Evolutionary conservation across 2,329 filamentous ascomycete species (phyloP).

Genomic region (Purpureocillium lavendulum): DNA sequence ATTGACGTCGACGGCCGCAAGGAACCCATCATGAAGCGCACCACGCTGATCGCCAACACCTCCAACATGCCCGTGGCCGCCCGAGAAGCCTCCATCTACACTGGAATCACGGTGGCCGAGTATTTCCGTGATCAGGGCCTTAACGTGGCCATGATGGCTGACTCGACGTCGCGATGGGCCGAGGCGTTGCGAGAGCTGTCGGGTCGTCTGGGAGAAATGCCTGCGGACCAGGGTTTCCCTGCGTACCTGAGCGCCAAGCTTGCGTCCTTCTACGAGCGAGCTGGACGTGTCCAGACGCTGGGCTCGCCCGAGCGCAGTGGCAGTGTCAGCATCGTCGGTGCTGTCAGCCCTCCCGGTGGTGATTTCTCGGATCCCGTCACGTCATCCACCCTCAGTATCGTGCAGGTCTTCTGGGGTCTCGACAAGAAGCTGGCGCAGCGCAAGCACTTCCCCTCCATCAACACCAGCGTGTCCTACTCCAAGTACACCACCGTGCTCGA

Average conservation of each 20-base stretch:
- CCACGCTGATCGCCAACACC: conserved; percentile 95
- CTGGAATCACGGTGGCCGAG: conserved; percentile 86
- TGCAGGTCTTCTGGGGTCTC: conserved; percentile 99
- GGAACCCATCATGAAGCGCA: conserved; percentile 99
- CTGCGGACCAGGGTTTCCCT: conserved; percentile 98
- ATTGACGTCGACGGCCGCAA: conserved; percentile 91
- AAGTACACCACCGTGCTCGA: conserved; percentile 89
- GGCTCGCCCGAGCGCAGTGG: conserved; percentile 84
- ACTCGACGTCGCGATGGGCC: conserved; percentile 96
- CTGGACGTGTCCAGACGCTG: conserved; percentile 75
- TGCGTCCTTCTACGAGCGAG: conserved; percentile 98
- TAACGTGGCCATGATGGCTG: conserved; percentile 99
- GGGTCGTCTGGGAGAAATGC: conserved; percentile 98
- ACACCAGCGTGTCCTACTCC: conserved; percentile 89
- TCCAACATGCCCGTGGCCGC: conserved; percentile 99
- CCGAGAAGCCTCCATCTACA: conserved; percentile 98
- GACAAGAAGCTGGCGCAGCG: conserved; percentile 99
- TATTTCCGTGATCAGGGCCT: conserved; percentile 98
- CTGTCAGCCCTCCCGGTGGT: conserved; percentile 93
- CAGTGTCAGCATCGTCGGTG: conserved; percentile 95
- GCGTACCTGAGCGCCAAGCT: conserved; percentile 95
- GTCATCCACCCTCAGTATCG: conserved; percentile 85
- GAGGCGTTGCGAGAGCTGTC: conserved; percentile 98
- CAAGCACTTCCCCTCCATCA: conserved; percentile 98
- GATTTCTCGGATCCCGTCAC: conserved; percentile 99